Percentiles rank a stretch among this genome's conserved stretches.
Conservation (phyloP, 2,329 filamentous ascomycete genomes). For the Nemania sp. region DNA sequence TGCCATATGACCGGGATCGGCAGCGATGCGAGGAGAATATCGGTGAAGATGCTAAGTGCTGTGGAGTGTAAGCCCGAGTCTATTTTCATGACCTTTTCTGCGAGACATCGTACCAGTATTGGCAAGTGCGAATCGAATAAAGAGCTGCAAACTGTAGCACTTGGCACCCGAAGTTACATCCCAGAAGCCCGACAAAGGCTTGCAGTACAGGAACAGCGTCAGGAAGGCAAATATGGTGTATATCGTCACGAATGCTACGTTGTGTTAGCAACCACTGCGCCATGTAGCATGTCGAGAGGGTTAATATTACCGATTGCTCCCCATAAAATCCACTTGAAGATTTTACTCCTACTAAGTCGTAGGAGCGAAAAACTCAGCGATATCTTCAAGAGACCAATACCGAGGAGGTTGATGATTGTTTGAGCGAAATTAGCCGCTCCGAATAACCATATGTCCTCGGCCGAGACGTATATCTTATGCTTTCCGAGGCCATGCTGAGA, state of each 20-base stretch:
- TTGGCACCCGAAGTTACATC: conserved; percentile 25
- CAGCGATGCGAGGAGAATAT: conserved; percentile 57
- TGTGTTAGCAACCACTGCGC: conserved; percentile 13
- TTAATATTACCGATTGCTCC: conserved; percentile 31
- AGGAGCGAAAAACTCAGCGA: conserved; percentile 60
- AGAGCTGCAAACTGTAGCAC: conserved; percentile 36
- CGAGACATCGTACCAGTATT: conserved; percentile 34
- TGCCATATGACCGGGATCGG: conserved; percentile 58
- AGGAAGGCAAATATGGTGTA: conserved; percentile 41
- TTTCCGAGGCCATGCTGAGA: conserved; percentile 60
- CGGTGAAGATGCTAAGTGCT: conserved; percentile 58
- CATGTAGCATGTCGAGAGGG: neutral
- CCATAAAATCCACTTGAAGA: conserved; percentile 35
- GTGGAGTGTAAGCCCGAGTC: conserved; percentile 17
- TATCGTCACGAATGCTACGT: conserved; percentile 35
- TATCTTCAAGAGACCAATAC: conserved; percentile 59
- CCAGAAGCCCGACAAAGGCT: conserved; percentile 41
- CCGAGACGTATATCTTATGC: conserved; percentile 55
- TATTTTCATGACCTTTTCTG: conserved; percentile 4
- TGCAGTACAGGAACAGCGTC: conserved; percentile 40
- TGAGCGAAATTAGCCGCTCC: conserved; percentile 59
- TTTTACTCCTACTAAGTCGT: conserved; percentile 48
- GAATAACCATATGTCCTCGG: conserved; percentile 51
- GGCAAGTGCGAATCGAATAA: conserved; percentile 43
- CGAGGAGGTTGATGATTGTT: conserved; percentile 58